These are phyloP conservation scores for Juglanconis juglandina DNA, from an alignment of 2,329 filamentous ascomycete genomes.

Conservation along the genomic window DNA sequence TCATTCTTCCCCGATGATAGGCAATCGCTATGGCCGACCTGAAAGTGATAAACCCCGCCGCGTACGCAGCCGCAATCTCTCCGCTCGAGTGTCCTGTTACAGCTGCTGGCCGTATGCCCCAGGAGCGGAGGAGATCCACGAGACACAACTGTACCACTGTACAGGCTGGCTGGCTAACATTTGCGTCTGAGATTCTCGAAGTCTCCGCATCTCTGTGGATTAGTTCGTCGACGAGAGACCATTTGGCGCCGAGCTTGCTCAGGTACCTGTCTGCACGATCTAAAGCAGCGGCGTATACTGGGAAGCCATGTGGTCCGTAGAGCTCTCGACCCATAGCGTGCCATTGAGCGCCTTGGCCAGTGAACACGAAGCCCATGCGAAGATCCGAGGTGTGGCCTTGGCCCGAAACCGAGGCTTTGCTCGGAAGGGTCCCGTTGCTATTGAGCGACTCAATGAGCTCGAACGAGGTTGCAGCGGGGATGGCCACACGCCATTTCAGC, in stretches of 20 bases:
- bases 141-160: constrained; percentile 35
- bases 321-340: constrained; percentile 26
- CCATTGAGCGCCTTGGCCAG: constrained; percentile 34
- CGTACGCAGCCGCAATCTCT: constrained; percentile 34
- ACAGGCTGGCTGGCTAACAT: constrained; percentile 27
- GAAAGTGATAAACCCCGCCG: constrained; percentile 41
- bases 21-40: constrained; percentile 45
- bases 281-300: constrained; percentile 32
- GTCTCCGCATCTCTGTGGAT: constrained; percentile 5
- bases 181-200: constrained; percentile 25
- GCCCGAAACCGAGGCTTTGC: neutral
- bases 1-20: constrained; percentile 46
- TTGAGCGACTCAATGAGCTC: constrained; percentile 44
- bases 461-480: constrained; percentile 41
- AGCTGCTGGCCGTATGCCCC: constrained; percentile 18
- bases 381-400: neutral
- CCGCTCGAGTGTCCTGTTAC: constrained; percentile 25
- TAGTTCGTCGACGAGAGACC: constrained; percentile 28
- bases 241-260: constrained; percentile 23
- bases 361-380: constrained; percentile 27
- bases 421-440: constrained; percentile 25
- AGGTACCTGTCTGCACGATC: constrained; percentile 32
- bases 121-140: constrained; percentile 26
- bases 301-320: constrained; percentile 25
- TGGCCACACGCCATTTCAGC: constrained; percentile 32